Conservation (phyloP, 2,329 filamentous ascomycete genomes). For the Fusarium pseudonygamai region DNA sequence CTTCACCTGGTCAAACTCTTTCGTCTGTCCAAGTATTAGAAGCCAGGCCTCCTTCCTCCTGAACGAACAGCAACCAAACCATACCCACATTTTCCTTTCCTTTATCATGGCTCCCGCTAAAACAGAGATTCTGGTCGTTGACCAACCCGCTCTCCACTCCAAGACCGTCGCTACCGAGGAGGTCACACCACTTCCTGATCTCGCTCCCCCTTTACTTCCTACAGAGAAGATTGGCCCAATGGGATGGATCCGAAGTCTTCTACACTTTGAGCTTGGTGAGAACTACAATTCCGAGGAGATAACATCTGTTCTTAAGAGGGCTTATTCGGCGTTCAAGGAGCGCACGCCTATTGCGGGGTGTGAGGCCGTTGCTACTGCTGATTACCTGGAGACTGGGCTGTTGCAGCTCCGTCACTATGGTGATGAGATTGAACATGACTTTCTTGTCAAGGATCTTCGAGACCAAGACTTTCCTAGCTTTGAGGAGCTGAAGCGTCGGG, state of each 20-base stretch:
- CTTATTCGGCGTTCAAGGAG: neutral
- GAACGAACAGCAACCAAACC: neutral
- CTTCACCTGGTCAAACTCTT: neutral
- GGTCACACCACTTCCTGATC: neutral
- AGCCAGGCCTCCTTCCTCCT: neutral
- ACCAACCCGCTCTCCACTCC: neutral
- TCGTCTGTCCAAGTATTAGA: conserved; percentile 8
- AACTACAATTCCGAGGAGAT: neutral
- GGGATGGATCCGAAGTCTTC: conserved; percentile 11
- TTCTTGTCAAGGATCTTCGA: conserved; percentile 11
- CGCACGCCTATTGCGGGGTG: conserved; percentile 8
- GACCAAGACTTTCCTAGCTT: conserved; percentile 3
- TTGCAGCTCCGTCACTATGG: conserved; percentile 14
- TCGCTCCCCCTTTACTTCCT: conserved; percentile 14
- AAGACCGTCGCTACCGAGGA: neutral
- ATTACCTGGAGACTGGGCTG: neutral
- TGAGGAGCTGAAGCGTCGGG: neutral
- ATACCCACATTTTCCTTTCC: neutral
- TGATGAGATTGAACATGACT: conserved; percentile 15
- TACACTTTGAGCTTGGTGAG: conserved; percentile 6
- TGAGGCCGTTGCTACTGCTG: neutral
- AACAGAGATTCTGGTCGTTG: neutral
- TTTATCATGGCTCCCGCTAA: conserved; percentile 5
- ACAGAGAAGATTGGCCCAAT: conserved; percentile 14
- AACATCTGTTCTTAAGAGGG: neutral